phyloP scores from a whole-genome alignment of 495 filamentous ascomycete species.

The Neurospora sp. region DNA sequence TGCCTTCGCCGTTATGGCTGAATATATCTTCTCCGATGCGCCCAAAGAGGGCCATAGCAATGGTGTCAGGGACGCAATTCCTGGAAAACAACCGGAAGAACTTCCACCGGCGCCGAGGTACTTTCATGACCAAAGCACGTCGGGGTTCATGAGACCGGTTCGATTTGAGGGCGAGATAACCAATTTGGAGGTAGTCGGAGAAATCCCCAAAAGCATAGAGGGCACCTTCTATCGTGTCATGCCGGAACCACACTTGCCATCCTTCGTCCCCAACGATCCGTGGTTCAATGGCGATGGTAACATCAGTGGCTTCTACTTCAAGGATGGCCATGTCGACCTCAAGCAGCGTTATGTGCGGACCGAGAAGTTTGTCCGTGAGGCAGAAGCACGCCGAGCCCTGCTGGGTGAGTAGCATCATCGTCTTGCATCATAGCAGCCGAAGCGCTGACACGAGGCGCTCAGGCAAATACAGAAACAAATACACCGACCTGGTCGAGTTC shows the following conservation, averaged over 20 bases:
- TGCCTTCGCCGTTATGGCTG: background rate
- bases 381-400: constrained; percentile 26
- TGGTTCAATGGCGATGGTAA: constrained; percentile 17
- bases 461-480: constrained; percentile 40
- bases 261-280: constrained; percentile 7
- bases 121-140: background rate
- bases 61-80: background rate
- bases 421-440: background rate
- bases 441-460: background rate
- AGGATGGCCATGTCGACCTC: constrained; percentile 36
- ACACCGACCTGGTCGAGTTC: constrained; percentile 37
- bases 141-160: constrained; percentile 5
- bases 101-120: background rate
- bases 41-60: background rate
- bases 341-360: constrained; percentile 40
- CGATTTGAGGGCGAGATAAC: constrained; percentile 25
- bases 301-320: constrained; percentile 39
- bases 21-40: background rate
- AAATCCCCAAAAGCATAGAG: constrained; percentile 27
- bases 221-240: constrained; percentile 33
- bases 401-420: constrained; percentile 13
- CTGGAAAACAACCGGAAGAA: background rate
- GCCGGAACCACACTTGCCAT: constrained; percentile 19
- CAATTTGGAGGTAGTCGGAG: constrained; percentile 25
- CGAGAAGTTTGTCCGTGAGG: constrained; percentile 34